Base-by-base conservation (phyloP, 805 yeast species). In the Komagataella ulmi region DNA sequence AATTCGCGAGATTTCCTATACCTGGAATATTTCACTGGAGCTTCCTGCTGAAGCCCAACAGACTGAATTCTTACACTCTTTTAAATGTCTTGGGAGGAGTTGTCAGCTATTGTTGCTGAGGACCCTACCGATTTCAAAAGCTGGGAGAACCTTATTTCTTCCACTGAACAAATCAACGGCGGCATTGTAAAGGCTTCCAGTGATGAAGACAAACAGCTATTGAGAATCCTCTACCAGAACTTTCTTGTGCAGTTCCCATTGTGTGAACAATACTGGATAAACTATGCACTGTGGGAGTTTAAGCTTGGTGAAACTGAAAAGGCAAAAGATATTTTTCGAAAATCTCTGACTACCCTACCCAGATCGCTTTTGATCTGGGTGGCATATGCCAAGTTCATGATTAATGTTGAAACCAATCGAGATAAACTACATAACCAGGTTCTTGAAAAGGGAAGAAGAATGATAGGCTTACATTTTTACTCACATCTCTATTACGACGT, bases 261-360 rank as follows among this genome's bases (percentile, higher is more conserved):
- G 4, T 61, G 74, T 30, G 78, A 74, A 54, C 76, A 75, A 47
- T 77, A 77, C 57, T 81, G 86, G 86, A 63, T 77, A n/a, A 67
- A 73, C 44, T 79, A 66, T 59, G 83, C 84, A 0, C 58, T 63
- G 3, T 65, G 73, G 70, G 74, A 73, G 55, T 75, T 70, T 55
- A 64, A 62, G 36, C 59, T 77, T 30, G 80, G 79, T 1, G 58
- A 68, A 49, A 68, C 77, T 1, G 64, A 62, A 0, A 52, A 54
- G 2, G 71, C 79, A 2, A 61, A 61, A 1, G 54, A 52, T 1
- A 61, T 77, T 1, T 79, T 66, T 55, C 54, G 64, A 30, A 55
- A 65, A n/a, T 72, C 74, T 1, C 59, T 82, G 40, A 53, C 55
- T 2, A 56, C 65, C 17, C 53, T 77, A 14, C 73, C 76, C 0